phyloP scores from a whole-genome alignment of 441 rosid genomes.

The Euphorbia schlechtendalii region DNA sequence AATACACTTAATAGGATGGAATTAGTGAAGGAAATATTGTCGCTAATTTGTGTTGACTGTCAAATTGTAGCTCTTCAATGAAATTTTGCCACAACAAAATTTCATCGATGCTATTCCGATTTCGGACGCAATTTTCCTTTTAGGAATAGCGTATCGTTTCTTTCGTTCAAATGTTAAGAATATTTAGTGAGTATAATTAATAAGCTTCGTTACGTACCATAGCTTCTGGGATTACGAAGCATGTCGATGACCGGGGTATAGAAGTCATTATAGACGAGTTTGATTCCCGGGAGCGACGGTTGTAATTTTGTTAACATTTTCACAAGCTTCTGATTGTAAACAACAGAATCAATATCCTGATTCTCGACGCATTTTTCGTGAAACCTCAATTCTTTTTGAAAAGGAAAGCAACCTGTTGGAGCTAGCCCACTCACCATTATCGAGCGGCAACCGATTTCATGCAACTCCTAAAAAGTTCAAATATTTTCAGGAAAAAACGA shows the following conservation, averaged over 20 bases:
- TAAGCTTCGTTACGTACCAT: conserved; percentile 2
- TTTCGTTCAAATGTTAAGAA: too few relatives aligned
- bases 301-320: background rate
- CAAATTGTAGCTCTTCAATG: too few relatives aligned
- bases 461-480: conserved; percentile 4
- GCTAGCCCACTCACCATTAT: background rate
- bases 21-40: too few relatives aligned
- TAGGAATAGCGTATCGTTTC: too few relatives aligned
- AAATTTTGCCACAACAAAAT: too few relatives aligned
- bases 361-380: background rate
- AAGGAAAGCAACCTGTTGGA: conserved; percentile 8
- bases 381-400: background rate
- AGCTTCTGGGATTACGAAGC: background rate
- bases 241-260: background rate
- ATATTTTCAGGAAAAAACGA: too few relatives aligned
- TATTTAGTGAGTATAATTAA: background rate
- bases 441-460: conserved; percentile 7
- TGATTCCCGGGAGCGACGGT: background rate
- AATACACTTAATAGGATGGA: too few relatives aligned
- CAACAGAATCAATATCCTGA: background rate
- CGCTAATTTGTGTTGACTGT: too few relatives aligned
- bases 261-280: conserved; percentile 1
- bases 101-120: too few relatives aligned
- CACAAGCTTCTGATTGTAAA: conserved; percentile 6
- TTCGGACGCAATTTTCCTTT: too few relatives aligned